Conservation (phyloP, 2,329 filamentous ascomycete genomes). For the Colletotrichum plurivorum region DNA sequence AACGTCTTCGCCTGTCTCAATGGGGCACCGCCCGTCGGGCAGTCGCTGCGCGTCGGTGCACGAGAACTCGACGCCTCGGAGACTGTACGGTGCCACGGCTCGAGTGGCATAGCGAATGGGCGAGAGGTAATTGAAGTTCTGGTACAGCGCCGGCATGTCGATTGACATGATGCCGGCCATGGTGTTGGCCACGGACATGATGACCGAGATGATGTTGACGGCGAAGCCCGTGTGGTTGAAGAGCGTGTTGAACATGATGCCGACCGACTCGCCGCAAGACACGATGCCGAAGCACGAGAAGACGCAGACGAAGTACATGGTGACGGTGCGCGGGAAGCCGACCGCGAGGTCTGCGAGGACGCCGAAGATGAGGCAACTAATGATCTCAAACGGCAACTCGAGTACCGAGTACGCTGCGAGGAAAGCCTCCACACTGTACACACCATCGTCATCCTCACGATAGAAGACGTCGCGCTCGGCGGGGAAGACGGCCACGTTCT, state of each 20-base stretch:
- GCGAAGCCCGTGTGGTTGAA: slow-evolving; percentile 83
- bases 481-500: slow-evolving; percentile 83
- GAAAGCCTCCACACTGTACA: slow-evolving; percentile 80
- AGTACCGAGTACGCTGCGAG: slow-evolving; percentile 78
- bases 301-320: slow-evolving; percentile 76
- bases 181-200: slow-evolving; percentile 78
- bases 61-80: slow-evolving; percentile 73
- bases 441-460: slow-evolving; percentile 80
- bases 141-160: slow-evolving; percentile 75
- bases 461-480: slow-evolving; percentile 83
- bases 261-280: slow-evolving; percentile 80
- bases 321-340: slow-evolving; percentile 72
- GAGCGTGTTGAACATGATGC: slow-evolving; percentile 85
- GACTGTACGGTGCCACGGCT: slow-evolving; percentile 76
- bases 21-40: slow-evolving; percentile 72
- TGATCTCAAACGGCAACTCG: slow-evolving; percentile 80
- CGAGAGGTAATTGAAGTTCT: slow-evolving; percentile 79
- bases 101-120: slow-evolving; percentile 79
- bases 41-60: slow-evolving; percentile 74
- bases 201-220: slow-evolving; percentile 78
- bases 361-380: slow-evolving; percentile 76
- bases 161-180: slow-evolving; percentile 82
- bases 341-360: slow-evolving; percentile 75
- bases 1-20: slow-evolving; percentile 77
- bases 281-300: slow-evolving; percentile 82